These are phyloP conservation scores for Malassezia sympodialis DNA, from an alignment of 1,284 basidiomycete genomes.

Conservation along the genomic window DNA sequence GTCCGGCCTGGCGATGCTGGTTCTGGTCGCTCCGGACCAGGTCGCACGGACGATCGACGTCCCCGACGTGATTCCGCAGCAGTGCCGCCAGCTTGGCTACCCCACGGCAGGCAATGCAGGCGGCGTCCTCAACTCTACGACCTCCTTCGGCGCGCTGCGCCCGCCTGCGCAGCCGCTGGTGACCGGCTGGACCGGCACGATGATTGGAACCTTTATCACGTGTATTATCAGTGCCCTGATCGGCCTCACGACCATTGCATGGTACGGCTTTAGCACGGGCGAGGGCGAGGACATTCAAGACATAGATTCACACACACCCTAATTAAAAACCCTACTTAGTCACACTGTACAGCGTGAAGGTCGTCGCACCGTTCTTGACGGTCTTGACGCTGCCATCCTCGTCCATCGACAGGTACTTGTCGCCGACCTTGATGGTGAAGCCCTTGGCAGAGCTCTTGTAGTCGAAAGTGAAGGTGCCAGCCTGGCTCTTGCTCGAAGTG, in stretches of 20 bases:
- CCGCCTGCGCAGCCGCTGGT: slow-evolving; percentile 4
- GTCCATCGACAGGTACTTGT: slow-evolving; percentile 3
- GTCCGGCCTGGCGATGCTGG: slow-evolving; percentile 62
- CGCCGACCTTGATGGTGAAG: neutral
- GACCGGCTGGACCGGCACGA: slow-evolving; percentile 22
- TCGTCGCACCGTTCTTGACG: neutral
- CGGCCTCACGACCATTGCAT: slow-evolving; percentile 67
- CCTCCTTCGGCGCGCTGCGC: slow-evolving; percentile 20
- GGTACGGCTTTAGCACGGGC: slow-evolving; percentile 54
- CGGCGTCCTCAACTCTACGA: slow-evolving; percentile 29
- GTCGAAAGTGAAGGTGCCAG: slow-evolving; percentile 7
- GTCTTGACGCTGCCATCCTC: slow-evolving; percentile 3
- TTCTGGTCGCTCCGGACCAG: slow-evolving; percentile 62
- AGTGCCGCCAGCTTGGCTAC: slow-evolving; percentile 60
- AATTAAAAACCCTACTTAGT: neutral
- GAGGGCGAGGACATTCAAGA: slow-evolving; percentile 15
- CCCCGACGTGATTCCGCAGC: slow-evolving; percentile 55
- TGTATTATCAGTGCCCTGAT: slow-evolving; percentile 70
- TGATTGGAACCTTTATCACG: slow-evolving; percentile 68
- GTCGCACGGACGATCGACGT: slow-evolving; percentile 51
- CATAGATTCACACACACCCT: neutral
- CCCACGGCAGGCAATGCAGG: slow-evolving; percentile 50
- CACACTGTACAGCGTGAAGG: slow-evolving; percentile 12
- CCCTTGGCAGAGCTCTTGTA: slow-evolving; percentile 6
- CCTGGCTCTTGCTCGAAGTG: neutral